These are phyloP conservation scores for Ustilago hordei DNA, from an alignment of 1,284 basidiomycete genomes.

Conservation along the genomic window DNA sequence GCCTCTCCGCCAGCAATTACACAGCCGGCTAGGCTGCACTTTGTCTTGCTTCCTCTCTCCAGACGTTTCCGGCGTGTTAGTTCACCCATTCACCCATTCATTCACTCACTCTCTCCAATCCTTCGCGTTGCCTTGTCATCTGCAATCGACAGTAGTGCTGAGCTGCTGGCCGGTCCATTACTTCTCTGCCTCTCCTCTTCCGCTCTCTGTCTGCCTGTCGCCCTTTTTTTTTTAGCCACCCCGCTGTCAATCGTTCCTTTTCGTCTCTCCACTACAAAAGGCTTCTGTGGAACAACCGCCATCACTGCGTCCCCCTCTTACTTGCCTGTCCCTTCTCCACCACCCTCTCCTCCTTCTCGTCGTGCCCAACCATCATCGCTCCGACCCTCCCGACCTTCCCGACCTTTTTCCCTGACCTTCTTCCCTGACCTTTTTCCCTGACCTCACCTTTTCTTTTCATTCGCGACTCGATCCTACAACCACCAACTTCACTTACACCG, in stretches of 20 bases:
- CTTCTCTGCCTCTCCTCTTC: not conserved
- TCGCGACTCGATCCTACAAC: not conserved
- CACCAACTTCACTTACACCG: not conserved
- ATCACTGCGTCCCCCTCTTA: slow-evolving; percentile 1
- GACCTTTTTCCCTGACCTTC: not conserved
- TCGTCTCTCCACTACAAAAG: slow-evolving; percentile 5
- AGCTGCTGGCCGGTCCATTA: slow-evolving; percentile 1
- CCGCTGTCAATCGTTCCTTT: not conserved
- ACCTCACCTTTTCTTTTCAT: not conserved
- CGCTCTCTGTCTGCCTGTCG: not conserved
- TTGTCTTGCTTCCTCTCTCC: not conserved
- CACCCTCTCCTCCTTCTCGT: not conserved
- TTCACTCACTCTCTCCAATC: not conserved
- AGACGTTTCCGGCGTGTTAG: slow-evolving; percentile 8
- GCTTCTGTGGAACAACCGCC: slow-evolving; percentile 6
- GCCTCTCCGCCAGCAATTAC: not conserved
- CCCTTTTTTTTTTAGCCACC: not conserved
- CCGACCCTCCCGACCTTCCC: no score
- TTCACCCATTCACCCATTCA: not conserved
- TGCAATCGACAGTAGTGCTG: not conserved
- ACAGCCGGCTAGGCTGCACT: not conserved
- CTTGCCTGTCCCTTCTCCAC: not conserved
- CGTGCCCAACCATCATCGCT: no score
- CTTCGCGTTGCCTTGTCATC: not conserved
- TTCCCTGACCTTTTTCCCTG: not conserved